Percentiles rank a stretch among this genome's conserved stretches.
Conservation (phyloP, 2,329 filamentous ascomycete genomes). For the Cladophialophora immunda region DNA sequence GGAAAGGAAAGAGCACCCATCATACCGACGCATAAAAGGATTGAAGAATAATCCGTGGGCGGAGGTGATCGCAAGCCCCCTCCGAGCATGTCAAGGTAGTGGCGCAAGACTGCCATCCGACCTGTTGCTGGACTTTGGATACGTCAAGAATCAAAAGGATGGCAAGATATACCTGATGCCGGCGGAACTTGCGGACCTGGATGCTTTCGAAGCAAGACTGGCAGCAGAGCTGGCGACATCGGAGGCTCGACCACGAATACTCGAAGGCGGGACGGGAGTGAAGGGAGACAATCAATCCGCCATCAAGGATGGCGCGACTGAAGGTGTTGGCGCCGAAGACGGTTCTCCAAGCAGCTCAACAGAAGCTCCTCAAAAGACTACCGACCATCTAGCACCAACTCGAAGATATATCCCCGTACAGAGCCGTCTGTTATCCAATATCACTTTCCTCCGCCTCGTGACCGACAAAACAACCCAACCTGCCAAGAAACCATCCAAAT, state of each 20-base stretch:
- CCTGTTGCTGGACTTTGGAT: conserved; percentile 31
- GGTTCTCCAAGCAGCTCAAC: background rate
- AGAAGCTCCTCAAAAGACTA: conserved; percentile 1
- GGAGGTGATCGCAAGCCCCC: conserved; percentile 35
- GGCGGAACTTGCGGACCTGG: conserved; percentile 35
- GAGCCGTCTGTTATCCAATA: conserved; percentile 24
- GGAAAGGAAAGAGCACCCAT: conserved; percentile 27
- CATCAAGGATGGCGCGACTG: background rate
- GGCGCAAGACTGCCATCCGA: conserved; percentile 33
- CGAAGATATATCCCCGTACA: conserved; percentile 14
- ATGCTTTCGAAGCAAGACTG: conserved; percentile 27
- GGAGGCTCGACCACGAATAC: conserved; percentile 13
- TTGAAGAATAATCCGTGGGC: conserved; percentile 39
- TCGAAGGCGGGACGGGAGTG: conserved; percentile 1
- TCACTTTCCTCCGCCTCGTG: conserved; percentile 27
- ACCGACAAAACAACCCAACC: conserved; percentile 17
- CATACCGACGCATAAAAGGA: conserved; percentile 26
- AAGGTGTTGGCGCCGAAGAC: background rate
- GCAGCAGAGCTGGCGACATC: conserved; percentile 11
- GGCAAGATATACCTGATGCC: conserved; percentile 35
- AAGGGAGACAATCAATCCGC: background rate
- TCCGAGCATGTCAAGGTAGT: conserved; percentile 34
- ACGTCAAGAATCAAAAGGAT: conserved; percentile 31
- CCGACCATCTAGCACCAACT: background rate
- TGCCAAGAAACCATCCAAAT: background rate